phyloP scores from a whole-genome alignment of 495 filamentous ascomycete genomes.

The Xylaria flabelliformis region DNA sequence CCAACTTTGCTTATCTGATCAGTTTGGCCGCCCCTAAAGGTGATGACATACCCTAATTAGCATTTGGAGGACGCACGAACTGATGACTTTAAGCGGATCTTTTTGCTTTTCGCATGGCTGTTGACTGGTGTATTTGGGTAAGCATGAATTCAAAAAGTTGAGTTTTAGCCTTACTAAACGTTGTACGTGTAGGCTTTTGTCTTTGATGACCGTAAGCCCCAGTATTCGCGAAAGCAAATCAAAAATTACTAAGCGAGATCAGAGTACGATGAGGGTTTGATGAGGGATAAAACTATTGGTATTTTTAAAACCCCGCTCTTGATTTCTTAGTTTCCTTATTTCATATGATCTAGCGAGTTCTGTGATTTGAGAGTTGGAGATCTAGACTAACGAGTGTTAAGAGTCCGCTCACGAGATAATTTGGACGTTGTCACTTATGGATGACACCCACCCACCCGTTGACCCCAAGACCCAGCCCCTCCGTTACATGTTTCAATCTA shows the following conservation, averaged over 20 bases:
- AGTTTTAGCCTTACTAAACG: background rate
- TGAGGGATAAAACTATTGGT: conserved; percentile 11
- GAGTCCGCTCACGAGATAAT: background rate
- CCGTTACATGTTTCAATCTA: background rate
- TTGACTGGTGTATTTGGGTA: conserved; percentile 12
- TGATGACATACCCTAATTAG: background rate
- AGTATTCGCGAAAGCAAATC: background rate
- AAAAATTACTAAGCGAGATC: background rate
- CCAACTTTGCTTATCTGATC: conserved; percentile 13
- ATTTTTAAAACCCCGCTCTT: too few relatives aligned
- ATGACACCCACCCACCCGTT: conserved; percentile 5
- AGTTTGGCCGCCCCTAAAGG: background rate
- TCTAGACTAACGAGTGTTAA: too few relatives aligned
- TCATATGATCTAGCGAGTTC: too few relatives aligned
- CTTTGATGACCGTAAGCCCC: conserved; percentile 9
- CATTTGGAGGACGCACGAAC: background rate
- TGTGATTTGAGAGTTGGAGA: too few relatives aligned
- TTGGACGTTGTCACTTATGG: background rate
- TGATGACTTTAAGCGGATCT: background rate
- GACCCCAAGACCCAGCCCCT: background rate
- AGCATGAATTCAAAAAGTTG: background rate
- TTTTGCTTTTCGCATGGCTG: background rate
- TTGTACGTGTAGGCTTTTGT: background rate
- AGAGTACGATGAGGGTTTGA: conserved; percentile 17
- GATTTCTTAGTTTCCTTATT: too few relatives aligned